These are phyloP conservation scores for Pseudotsuga menziesii DNA, from an alignment of 75 land plant species.

Conservation along the genomic window DNA sequence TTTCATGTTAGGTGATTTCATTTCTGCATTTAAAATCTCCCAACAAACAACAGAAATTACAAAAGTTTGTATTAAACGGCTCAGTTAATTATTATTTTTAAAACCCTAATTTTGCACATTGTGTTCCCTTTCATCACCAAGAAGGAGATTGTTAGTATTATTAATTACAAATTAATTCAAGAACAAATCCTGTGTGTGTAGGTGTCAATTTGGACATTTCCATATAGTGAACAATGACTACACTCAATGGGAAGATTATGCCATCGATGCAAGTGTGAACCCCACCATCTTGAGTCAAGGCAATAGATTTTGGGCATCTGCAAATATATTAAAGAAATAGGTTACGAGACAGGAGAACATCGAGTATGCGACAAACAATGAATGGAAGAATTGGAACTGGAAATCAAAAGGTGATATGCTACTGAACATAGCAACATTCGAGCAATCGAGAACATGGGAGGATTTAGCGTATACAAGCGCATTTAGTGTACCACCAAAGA, in stretches of 20 bases:
- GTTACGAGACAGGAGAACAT: slow-evolving; percentile 39
- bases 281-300: slow-evolving; percentile 52
- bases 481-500: slow-evolving; percentile 7
- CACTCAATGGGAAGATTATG: slow-evolving; percentile 38
- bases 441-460: slow-evolving; percentile 29
- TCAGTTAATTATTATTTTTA: slow-evolving; percentile 14
- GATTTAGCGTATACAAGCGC: slow-evolving; percentile 9
- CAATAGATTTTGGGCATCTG: slow-evolving; percentile 33
- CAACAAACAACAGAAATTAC: too few relatives aligned
- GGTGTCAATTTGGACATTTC: slow-evolving; percentile 40
- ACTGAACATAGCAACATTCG: slow-evolving; percentile 63
- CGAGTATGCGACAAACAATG: slow-evolving; percentile 17
- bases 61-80: too few relatives aligned
- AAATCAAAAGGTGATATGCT: slow-evolving; percentile 48
- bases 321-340: slow-evolving; percentile 10
- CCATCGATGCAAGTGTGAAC: slow-evolving; percentile 39
- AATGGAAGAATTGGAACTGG: slow-evolving; percentile 55
- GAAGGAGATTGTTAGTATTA: too few relatives aligned
- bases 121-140: too few relatives aligned
- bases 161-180: slow-evolving; percentile 13
- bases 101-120: slow-evolving; percentile 5
- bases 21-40: too few relatives aligned
- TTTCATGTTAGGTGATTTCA: too few relatives aligned
- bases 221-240: slow-evolving; percentile 47
- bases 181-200: slow-evolving; percentile 15